A percentile compares a stretch with the other conserved stretches of the same genome.
Evolutionary conservation across 2,329 filamentous ascomycete genomes (phyloP).

Genomic region (Colletotrichum sublineola): DNA sequence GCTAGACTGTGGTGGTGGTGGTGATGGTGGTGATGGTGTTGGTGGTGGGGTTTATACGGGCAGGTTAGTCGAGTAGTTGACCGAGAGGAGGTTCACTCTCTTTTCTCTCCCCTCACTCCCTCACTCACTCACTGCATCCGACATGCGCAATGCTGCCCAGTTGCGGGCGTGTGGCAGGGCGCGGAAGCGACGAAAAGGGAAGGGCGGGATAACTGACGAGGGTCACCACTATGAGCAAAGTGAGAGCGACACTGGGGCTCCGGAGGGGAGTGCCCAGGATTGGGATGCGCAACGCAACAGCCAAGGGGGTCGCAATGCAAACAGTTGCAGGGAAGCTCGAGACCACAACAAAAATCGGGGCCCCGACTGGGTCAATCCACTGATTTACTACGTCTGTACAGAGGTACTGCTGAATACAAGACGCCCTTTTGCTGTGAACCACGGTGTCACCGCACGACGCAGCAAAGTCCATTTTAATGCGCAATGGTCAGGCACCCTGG

Average conservation of each 20-base stretch:
- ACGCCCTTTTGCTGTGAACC: constrained; percentile 26
- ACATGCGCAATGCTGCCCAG: not conserved
- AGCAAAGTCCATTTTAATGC: not conserved
- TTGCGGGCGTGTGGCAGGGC: not conserved
- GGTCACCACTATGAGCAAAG: not conserved
- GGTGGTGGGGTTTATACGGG: not conserved
- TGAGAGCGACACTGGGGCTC: constrained; percentile 1
- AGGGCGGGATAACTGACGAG: not conserved
- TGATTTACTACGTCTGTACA: not conserved
- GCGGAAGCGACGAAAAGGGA: not conserved
- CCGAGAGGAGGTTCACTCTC: not conserved
- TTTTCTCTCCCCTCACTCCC: not conserved
- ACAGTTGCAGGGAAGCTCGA: constrained; percentile 6
- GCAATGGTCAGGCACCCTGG: not conserved
- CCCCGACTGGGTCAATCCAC: constrained; percentile 12
- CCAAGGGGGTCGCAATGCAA: constrained; percentile 11
- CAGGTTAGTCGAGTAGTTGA: not conserved
- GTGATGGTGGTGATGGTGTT: not conserved
- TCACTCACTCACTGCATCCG: not conserved
- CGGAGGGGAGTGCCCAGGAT: not conserved
- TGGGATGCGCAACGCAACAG: not conserved
- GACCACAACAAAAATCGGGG: constrained; percentile 23
- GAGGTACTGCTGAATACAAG: not conserved
- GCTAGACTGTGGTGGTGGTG: not conserved
- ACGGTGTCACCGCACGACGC: not conserved